These are phyloP conservation scores for Massariosphaeria phaeospora DNA, from an alignment of 495 filamentous ascomycete genomes.

Conservation along the genomic window DNA sequence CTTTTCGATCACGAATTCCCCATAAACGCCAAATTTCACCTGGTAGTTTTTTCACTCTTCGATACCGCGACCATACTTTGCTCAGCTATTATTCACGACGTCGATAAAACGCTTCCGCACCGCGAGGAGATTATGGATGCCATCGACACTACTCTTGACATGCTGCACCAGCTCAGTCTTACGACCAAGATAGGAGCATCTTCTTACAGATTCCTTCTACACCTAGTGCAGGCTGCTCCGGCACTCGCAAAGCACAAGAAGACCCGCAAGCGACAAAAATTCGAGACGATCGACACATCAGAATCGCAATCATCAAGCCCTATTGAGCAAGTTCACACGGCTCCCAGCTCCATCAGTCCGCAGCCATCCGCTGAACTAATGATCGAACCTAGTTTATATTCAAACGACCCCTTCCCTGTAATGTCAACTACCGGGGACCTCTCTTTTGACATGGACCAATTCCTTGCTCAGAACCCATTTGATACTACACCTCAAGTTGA, in stretches of 20 bases:
- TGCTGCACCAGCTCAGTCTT: slow-evolving; percentile 42
- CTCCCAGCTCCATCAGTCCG: no score
- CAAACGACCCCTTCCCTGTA: background rate
- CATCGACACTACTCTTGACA: slow-evolving; percentile 40
- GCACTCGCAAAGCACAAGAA: background rate
- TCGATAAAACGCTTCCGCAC: slow-evolving; percentile 41
- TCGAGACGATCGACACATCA: no score
- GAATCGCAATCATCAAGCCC: no score
- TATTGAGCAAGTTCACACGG: no score
- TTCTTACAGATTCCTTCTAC: slow-evolving; percentile 27
- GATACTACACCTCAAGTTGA: background rate
- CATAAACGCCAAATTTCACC: slow-evolving; percentile 48
- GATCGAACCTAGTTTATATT: no score
- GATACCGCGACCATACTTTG: slow-evolving; percentile 49
- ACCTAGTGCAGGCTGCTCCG: slow-evolving; percentile 11
- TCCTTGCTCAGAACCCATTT: slow-evolving; percentile 13
- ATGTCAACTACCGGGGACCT: slow-evolving; percentile 5
- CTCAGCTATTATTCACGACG: slow-evolving; percentile 50
- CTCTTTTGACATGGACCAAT: slow-evolving; percentile 18
- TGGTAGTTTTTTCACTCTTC: slow-evolving; percentile 51
- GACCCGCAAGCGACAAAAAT: background rate
- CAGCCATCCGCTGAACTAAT: no score
- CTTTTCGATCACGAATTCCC: slow-evolving; percentile 46
- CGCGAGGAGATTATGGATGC: slow-evolving; percentile 43
- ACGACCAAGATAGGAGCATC: slow-evolving; percentile 34